A percentile compares a stretch with the other conserved stretches of the same genome.
Evolutionary conservation across 2,329 filamentous ascomycete species (phyloP).

Genomic region (Aspergillus neotritici): DNA sequence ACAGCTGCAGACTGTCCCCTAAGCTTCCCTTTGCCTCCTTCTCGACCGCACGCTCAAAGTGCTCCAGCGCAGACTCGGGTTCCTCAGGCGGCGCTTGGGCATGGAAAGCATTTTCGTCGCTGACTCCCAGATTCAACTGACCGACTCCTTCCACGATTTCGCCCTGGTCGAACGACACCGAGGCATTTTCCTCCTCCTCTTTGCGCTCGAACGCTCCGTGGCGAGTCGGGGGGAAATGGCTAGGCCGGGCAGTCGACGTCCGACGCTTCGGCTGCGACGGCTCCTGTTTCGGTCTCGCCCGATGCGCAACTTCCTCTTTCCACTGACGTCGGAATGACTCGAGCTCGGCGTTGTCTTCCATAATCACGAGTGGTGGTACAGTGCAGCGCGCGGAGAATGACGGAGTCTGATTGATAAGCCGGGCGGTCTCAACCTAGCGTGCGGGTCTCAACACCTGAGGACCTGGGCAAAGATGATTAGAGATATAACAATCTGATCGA

Average conservation of each 20-base stretch:
- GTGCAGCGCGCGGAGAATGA: constrained; percentile 17
- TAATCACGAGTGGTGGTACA: constrained; percentile 19
- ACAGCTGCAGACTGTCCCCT: constrained; percentile 80
- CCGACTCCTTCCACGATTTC: constrained; percentile 34
- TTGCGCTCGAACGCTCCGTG: constrained; percentile 36
- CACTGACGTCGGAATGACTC: constrained; percentile 82
- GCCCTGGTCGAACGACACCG: constrained; percentile 20
- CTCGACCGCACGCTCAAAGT: constrained; percentile 87
- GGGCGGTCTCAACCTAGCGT: constrained; percentile 3
- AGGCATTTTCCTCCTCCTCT: constrained; percentile 32
- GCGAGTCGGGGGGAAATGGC: constrained; percentile 34
- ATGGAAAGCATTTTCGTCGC: constrained; percentile 38
- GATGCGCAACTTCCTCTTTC: constrained; percentile 68
- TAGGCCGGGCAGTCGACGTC: constrained; percentile 18
- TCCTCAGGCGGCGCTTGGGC: constrained; percentile 35
- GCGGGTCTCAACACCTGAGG: no score
- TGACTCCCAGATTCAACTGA: constrained; percentile 28
- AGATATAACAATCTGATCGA: not conserved
- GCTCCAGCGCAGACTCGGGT: constrained; percentile 75
- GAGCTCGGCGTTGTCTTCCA: constrained; percentile 60
- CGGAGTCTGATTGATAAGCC: constrained; percentile 19
- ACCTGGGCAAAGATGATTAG: not conserved
- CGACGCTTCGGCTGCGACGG: constrained; percentile 11
- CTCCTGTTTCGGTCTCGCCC: constrained; percentile 28
- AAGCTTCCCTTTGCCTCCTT: constrained; percentile 79